Base-by-base conservation (phyloP, 2,329 filamentous ascomycete genomes). In the Phialophora macrospora region DNA sequence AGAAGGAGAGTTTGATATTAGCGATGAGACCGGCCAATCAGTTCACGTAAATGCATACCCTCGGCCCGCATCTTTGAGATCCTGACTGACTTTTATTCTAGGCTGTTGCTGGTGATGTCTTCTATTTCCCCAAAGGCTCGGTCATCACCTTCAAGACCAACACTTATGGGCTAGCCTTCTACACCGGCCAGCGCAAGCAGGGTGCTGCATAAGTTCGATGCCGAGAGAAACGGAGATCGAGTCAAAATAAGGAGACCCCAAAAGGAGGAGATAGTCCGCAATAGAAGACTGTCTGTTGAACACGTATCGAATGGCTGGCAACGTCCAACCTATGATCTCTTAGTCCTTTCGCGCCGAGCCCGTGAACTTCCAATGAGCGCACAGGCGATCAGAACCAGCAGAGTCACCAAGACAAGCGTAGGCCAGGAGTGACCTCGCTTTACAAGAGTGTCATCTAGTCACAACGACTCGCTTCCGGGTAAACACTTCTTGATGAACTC, bases 101-200 rank as follows among this genome's bases (percentile, higher is more conserved):
- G 59, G 88, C 85, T 8, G 80, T 78, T 34, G 80, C 84, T 7
- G 88, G 88, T 0, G 88, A 90, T 75, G 86, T 89, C 55, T 89
- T 91, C 71, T 87, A 86, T 75, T 90, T 90, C 73, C 87, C 87
- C 68, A 87, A 86, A 75, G 88, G 88, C 1, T 76, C 82, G 1
- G 88, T 83, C 66, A 88, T 90, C 71, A 89, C 87, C 0, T 91
- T 90, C 68, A 84, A 81, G 2, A 89, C 87, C 11, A 83, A 82
- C 2, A 88, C 86, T 9, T 86, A 85, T 71, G 87, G 87, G 0
- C 75, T 89, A 72, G 87, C 83, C 0, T 89, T 89, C 71, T 90
- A 74, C 63, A 71, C 67, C 41, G 73, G 73, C n/a, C 74, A 75
- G 69, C 71, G 74, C 46, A 71, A 71, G 57, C 51, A 73, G 60